Base-by-base conservation (phyloP, 176 grass and related monocot species). In the Puya raimondii region DNA sequence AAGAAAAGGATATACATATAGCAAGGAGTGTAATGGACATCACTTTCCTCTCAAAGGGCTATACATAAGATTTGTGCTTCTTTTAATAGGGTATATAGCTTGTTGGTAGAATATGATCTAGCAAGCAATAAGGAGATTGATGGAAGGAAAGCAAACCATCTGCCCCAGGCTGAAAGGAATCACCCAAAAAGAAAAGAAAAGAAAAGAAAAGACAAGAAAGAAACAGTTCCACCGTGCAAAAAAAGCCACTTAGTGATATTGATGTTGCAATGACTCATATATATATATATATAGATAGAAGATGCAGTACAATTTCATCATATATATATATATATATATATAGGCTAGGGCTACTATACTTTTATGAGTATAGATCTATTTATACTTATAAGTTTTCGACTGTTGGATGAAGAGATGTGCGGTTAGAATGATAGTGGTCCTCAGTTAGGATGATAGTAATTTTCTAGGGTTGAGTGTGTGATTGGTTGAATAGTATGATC, bases 31-130 rank as follows among this genome's bases (percentile, higher is more conserved):
- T 18, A 79, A 75, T 80, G 82, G 74, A 61, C 16, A 74, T 81
- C 78, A 3, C 64, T 81, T 85, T 77, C 78, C 64, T 73, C 61
- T 69, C 64, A 74, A 75, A 69, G 68, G 33, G 53, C 78, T 80
- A 49, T 57, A 15, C 51, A 65, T 7, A 42, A 42, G 4, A 42
- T 47, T 12, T 77, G 48, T 49, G 48, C 25, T 73, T 79, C 63
- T 49, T 74, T 72, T 22, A 47, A 50, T 66, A 71, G 66, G 72
- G 66, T 71, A n/a, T n/a, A n/a, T n/a, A 76, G 61, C 50, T 18
- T 69, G 6, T 64, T 14, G 12, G 66, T 78, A 71, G 68, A 70
- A 17, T 68, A 56, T 42, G 33, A 42, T 42, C 33, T 42, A 42
- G 33, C 33, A 42, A 61, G 56, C 56, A 61, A 61, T 61, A 61